Evolutionary conservation across 805 yeast species (phyloP), one percentile per base, ranked within the genome.

Genomic region (Zygoascus ofunaensis): DNA sequence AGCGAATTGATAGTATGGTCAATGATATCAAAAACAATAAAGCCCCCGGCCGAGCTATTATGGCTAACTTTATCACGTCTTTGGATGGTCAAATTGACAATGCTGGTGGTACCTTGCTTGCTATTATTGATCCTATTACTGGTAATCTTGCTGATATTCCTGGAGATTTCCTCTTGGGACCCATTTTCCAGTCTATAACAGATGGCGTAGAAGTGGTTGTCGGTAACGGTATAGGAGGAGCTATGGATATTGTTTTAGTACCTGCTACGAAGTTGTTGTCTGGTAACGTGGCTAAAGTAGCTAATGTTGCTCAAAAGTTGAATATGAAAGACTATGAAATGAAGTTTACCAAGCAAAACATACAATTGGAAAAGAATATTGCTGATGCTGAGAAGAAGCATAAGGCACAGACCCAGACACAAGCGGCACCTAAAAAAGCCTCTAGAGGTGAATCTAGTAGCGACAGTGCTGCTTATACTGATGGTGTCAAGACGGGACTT

Each of bases 11-110:
- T 22, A 10, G 35, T 8, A 38, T 38, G 17, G 18, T 23, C 15
- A 12, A 17, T 21, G 41, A 38, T 38, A 38, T 38, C 18, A 38
- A 38, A 24, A 5, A 20, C 19, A 14, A 38, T 22, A 19, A n/a
- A 21, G 22, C 41, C 20, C 53, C 54, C 4, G 50, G 46, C 12
- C 20, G 53, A 24, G 45, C 45, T 15, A 53, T 46, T 12, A 12
- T 47, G 10, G 46, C 43, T 17, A 48, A 48, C 42, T 37, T 45
- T 30, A 49, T 54, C 21, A 44, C 56, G 34, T 55, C 55, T 20
- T 34, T 51, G n/a, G 56, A 52, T 41, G 53, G 51, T 18, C 57
- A 54, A 35, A 51, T 52, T 36, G 57, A 54, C 39, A 54, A 51
- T 37, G 40, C 46, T 10, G 39, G 43, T n/a, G 56, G 53, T 15